Conservation (phyloP, 345 rosid species). For the Firmiana major region DNA sequence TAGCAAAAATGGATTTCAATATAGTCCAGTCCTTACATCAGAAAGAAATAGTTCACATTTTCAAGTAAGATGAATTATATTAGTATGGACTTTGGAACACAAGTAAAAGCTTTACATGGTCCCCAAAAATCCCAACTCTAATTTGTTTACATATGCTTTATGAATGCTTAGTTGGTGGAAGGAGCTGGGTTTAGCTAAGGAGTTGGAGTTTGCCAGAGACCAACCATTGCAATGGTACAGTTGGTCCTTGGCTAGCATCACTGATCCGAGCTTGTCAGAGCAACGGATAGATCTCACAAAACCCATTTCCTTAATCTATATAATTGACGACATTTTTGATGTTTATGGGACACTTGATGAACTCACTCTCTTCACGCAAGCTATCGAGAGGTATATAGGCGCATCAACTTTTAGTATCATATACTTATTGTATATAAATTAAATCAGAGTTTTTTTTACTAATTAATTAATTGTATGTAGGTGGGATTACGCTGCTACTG, state of each 20-base stretch:
- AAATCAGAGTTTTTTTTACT: neutral
- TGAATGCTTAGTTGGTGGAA: slow-evolving; percentile 56
- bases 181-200: slow-evolving; percentile 38
- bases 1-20: slow-evolving; percentile 36
- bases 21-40: slow-evolving; percentile 28
- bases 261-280: slow-evolving; percentile 42
- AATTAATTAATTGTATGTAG: slow-evolving; percentile 14
- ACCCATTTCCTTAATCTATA: slow-evolving; percentile 48
- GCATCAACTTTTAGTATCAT: slow-evolving; percentile 3
- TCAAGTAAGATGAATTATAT: slow-evolving; percentile 22
- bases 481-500: slow-evolving; percentile 37
- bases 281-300: slow-evolving; percentile 48
- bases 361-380: slow-evolving; percentile 42
- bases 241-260: slow-evolving; percentile 44
- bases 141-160: neutral
- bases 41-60: slow-evolving; percentile 29
- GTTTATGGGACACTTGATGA: slow-evolving; percentile 42
- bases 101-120: neutral
- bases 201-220: slow-evolving; percentile 44
- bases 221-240: slow-evolving; percentile 53
- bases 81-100: too few relatives aligned
- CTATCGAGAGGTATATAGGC: slow-evolving; percentile 30
- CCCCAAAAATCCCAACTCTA: neutral
- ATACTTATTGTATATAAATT: too few relatives aligned
- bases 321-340: slow-evolving; percentile 56